These are phyloP conservation scores for Nicotiana otophora DNA, from an alignment of 257 asterid species.

Conservation along the genomic window DNA sequence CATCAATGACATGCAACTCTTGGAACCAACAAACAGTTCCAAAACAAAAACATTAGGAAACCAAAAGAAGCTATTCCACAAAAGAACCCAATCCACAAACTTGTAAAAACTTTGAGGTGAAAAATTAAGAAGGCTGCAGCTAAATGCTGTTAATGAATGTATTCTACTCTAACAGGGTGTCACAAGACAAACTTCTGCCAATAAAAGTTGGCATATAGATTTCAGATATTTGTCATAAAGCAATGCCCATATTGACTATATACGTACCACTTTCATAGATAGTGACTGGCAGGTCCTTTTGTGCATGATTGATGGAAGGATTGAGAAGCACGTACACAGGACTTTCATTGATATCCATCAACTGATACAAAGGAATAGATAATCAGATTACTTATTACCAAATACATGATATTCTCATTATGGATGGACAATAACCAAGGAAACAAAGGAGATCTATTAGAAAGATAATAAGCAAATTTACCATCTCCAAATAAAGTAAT, in stretches of 20 bases:
- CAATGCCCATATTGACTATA: slow-evolving; percentile 1
- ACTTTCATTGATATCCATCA: slow-evolving; percentile 95
- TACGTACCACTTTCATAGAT: slow-evolving; percentile 88
- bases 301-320: slow-evolving; percentile 85
- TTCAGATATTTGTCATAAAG: not conserved
- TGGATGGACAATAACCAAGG: not conserved
- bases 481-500: not conserved
- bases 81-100: not conserved
- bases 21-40: slow-evolving; percentile 28
- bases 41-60: not conserved
- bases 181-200: slow-evolving; percentile 1
- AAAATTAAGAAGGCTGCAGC: not conserved
- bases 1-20: slow-evolving; percentile 94
- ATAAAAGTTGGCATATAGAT: not conserved
- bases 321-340: slow-evolving; percentile 90
- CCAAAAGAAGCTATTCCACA: not conserved
- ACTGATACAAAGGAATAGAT: slow-evolving; percentile 29
- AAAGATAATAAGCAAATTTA: not conserved
- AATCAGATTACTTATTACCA: not conserved
- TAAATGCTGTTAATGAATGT: not conserved
- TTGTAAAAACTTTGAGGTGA: not conserved
- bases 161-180: not conserved
- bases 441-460: not conserved
- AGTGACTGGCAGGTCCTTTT: slow-evolving; percentile 87
- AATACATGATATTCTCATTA: not conserved